These are phyloP conservation scores for Populus tremula DNA, from an alignment of 345 rosid species.

Conservation along the genomic window DNA sequence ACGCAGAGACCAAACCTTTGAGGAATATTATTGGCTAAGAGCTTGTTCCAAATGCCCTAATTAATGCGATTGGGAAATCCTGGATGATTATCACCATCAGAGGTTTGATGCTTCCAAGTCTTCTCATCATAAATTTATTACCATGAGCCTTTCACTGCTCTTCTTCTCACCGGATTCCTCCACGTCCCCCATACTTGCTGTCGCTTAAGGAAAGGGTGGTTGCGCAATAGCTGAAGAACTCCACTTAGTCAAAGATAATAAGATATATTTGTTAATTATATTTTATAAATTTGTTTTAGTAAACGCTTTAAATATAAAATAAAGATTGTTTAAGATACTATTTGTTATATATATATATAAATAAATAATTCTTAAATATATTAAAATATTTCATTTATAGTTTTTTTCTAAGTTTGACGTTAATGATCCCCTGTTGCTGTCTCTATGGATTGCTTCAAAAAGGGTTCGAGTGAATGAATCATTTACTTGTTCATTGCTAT, in stretches of 20 bases:
- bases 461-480: neutral
- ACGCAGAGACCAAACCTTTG: conserved; percentile 41
- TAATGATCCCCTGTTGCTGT: neutral
- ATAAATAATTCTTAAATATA: no score
- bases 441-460: neutral
- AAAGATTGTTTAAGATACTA: no score
- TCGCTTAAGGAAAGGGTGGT: no score
- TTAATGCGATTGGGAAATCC: conserved; percentile 80
- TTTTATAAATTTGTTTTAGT: no score
- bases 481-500: neutral
- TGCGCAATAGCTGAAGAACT: no score
- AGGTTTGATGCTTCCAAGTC: conserved; percentile 75
- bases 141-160: conserved; percentile 49
- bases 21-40: conserved; percentile 52
- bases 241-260: no score
- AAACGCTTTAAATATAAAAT: no score
- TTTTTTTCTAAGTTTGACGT: no score
- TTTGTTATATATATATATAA: no score
- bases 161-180: neutral
- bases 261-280: no score
- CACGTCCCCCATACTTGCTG: conserved; percentile 13
- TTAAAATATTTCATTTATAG: no score
- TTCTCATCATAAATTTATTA: conserved; percentile 70
- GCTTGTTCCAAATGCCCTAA: conserved; percentile 72
- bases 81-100: conserved; percentile 64